Conservation (phyloP, 495 filamentous ascomycete genomes). For the Aspergillus conjunctus region DNA sequence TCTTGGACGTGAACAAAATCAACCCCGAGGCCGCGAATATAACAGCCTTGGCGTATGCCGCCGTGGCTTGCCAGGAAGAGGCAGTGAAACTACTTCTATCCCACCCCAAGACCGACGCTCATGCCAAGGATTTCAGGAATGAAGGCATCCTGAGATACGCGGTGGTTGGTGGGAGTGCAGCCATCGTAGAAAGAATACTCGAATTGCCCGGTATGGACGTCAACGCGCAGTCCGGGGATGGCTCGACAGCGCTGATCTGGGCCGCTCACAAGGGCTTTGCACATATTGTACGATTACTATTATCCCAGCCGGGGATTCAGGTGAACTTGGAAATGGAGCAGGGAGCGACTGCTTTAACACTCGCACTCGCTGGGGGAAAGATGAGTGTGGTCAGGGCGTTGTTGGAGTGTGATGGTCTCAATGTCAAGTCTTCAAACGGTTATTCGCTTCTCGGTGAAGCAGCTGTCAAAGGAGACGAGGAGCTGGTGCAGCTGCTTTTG, state of each 20-base stretch:
- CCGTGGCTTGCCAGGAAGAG: background rate
- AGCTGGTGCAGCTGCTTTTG: background rate
- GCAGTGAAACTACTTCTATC: background rate
- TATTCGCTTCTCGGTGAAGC: background rate
- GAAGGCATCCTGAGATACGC: conserved; percentile 3
- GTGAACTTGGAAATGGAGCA: background rate
- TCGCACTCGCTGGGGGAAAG: background rate
- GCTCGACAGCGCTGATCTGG: conserved; percentile 1
- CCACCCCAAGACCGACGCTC: background rate
- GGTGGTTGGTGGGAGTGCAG: background rate
- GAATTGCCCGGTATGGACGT: background rate
- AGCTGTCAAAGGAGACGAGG: background rate
- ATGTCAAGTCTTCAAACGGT: background rate
- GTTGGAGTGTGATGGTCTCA: background rate
- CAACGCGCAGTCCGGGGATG: background rate
- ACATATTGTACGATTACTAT: background rate
- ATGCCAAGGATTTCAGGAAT: background rate
- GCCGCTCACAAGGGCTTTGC: background rate
- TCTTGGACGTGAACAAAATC: background rate
- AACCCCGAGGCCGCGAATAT: background rate
- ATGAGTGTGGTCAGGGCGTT: background rate
- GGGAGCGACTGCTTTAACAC: conserved; percentile 1
- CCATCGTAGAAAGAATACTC: background rate
- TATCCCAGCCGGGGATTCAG: background rate
- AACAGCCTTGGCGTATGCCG: background rate